Evolutionary conservation across 176 grass and related monocot species (phyloP), one percentile per base, ranked within the genome.

Genomic region (Oryza meridionalis): DNA sequence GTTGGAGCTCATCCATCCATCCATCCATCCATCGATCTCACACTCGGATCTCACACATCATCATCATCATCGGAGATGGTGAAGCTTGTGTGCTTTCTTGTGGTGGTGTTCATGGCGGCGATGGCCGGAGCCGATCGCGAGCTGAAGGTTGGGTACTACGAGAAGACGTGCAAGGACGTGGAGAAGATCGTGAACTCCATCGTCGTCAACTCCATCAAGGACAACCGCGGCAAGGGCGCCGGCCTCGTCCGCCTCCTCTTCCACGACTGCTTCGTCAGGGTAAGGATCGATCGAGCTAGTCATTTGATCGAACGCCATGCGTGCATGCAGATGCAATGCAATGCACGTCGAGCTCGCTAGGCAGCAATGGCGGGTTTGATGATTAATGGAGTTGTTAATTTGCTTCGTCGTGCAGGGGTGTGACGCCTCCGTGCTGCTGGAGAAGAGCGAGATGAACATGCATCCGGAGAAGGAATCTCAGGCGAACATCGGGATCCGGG

Each of bases 261-360:
- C 46, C 90, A 91, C 62, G 90, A 91, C 42, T 91, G 90, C 79
- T 91, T 80, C 72, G 61, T 91, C 55, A 72, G 79, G 50, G 90
- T 91, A 63, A 21, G 70, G 38, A 40, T 7, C 37, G 38, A 40
- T 7, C 37, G 0, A 38, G 0, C 6, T 33, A 7, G 6, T 5
- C 0, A 17, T 17, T 8, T 17, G 3, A 51, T 2, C 49, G 15
- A 38, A 6, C 37, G 6, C 49, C 49, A 53, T 53, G 15, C 50
- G 16, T 53, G 50, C 10, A 13, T 40, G 38, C 38, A 40, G 7
- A 13, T 40, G 38, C 38, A 40, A 38, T 38, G 3, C 10, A 1
- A 65, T 65, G 4, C 25, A 63, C 11, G 45, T 47, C 1, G 6
- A 47, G 45, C 45, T 47, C 3, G 45, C 11, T 11, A 13, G 38